Evolutionary conservation across 495 filamentous ascomycete species (phyloP).

Genomic region (Lineolata rhizophorae): DNA sequence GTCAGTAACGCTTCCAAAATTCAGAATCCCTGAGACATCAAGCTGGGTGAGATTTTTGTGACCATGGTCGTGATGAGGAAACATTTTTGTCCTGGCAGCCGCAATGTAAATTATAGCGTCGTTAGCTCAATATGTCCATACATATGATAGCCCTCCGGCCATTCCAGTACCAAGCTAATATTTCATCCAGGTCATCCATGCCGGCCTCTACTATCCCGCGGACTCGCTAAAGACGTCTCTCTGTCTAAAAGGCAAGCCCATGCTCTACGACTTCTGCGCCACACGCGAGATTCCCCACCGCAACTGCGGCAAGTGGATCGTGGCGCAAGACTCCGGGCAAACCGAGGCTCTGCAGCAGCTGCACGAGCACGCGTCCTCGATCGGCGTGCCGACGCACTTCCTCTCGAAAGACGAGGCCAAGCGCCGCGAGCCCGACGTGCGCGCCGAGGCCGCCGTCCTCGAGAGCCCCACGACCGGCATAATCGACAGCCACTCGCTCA

Average conservation of each 20-base stretch:
- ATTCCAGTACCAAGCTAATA: not conserved
- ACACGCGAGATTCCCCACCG: conserved; percentile 42
- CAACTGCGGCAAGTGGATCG: conserved; percentile 81
- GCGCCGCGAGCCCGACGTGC: conserved; percentile 49
- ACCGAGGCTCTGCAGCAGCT: conserved; percentile 40
- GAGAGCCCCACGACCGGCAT: conserved; percentile 77
- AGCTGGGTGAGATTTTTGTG: no score
- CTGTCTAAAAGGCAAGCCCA: conserved; percentile 51
- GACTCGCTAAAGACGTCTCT: conserved; percentile 59
- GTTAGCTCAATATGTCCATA: no score
- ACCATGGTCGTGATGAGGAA: no score
- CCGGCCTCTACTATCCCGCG: conserved; percentile 76
- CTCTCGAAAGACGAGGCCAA: conserved; percentile 36
- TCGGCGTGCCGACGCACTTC: conserved; percentile 56
- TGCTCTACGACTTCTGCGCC: conserved; percentile 62
- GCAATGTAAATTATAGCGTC: no score
- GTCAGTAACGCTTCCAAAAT: not conserved
- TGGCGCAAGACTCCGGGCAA: conserved; percentile 59
- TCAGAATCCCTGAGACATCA: no score
- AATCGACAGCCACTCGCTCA: conserved; percentile 65
- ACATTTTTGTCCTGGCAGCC: no score
- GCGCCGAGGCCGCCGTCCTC: conserved; percentile 45
- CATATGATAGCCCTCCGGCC: not conserved
- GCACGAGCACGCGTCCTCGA: conserved; percentile 38
- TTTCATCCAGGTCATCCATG: conserved; percentile 59